Conservation (phyloP, 1,284 basidiomycete species). For the Cryptococcus sp. region DNA sequence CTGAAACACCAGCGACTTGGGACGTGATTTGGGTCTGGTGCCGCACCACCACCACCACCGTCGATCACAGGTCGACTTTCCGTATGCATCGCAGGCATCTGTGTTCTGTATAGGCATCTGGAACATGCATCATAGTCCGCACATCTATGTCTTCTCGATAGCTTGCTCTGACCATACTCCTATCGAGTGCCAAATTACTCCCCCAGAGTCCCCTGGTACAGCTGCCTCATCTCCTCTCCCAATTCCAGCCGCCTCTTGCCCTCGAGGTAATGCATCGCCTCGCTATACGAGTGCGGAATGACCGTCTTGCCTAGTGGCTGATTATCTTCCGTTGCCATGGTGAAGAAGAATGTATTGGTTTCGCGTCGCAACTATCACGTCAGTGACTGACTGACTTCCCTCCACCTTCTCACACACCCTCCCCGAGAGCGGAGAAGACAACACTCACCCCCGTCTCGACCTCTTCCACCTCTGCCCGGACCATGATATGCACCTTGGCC, state of each 20-base stretch:
- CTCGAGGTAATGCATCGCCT: conserved; percentile 77
- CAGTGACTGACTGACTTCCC: background rate
- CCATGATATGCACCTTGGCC: conserved; percentile 59
- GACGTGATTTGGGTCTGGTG: too few relatives aligned
- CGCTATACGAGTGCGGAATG: conserved; percentile 56
- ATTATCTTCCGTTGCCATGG: conserved; percentile 41
- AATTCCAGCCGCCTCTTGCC: conserved; percentile 55
- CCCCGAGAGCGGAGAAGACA: too few relatives aligned
- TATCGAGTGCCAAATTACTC: too few relatives aligned
- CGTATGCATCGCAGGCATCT: too few relatives aligned
- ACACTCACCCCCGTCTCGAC: conserved; percentile 59
- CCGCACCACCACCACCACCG: too few relatives aligned
- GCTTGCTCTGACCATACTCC: too few relatives aligned
- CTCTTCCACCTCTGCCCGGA: conserved; percentile 70
- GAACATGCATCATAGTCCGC: too few relatives aligned
- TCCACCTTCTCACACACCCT: too few relatives aligned
- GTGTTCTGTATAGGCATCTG: too few relatives aligned
- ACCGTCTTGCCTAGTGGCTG: conserved; percentile 53
- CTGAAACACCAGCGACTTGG: too few relatives aligned
- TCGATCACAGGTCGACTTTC: too few relatives aligned
- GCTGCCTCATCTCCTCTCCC: conserved; percentile 43
- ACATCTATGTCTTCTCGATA: too few relatives aligned
- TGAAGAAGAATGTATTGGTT: conserved; percentile 50
- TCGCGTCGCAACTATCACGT: conserved; percentile 29
- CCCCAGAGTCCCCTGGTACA: conserved; percentile 27